Base-by-base conservation (phyloP, 345 rosid species). In the Murraya paniculata region DNA sequence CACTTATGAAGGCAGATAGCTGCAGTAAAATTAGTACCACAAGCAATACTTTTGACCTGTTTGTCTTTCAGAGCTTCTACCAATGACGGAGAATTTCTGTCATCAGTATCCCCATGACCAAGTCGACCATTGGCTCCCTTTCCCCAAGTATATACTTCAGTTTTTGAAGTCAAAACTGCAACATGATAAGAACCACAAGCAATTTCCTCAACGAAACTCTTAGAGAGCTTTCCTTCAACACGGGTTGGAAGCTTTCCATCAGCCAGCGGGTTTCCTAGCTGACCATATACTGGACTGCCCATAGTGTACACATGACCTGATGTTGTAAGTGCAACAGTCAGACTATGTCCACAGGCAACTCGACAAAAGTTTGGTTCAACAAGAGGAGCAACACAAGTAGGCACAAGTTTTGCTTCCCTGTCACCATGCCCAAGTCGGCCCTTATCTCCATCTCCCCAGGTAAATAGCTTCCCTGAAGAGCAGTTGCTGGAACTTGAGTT, bases 361-460 rank as follows among this genome's bases (percentile, higher is more conserved):
- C 84, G 97, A 87, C 98, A 89, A 79, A 96, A 92, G 84, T 85
- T 96, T 64, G 98, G 97, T 62, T 94, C 99, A 77, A 91, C 97
- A 75, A 92, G 95, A 80, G 97, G 95, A 84, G 98, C 97, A 82
- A 96, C 99, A 84, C 94, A 91, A 55, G 98, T 94, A 74, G 99
- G 99, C 79, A 87, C 98, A 53, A 94, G 90, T 83, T 88, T 96
- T 61, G 93, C 77, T 83, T 96, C 99, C 86, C 90, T 96, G 85
- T 94, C 93, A 78, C 99, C 97, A 80, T 94, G 99, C 79, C 99
- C 99, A 78, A 96, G 99, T 78, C 97, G 92, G 45, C 94, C 92
- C 80, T 96, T 96, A 84, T 96, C 99, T 67, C 98, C 99, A 83
- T 94, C 99, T 27, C 99, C 99, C 99, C 99, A 96, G 10, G 98